Evolutionary conservation across 23 red algal species (phyloP).

Genomic region (Gracilaria domingensis): DNA sequence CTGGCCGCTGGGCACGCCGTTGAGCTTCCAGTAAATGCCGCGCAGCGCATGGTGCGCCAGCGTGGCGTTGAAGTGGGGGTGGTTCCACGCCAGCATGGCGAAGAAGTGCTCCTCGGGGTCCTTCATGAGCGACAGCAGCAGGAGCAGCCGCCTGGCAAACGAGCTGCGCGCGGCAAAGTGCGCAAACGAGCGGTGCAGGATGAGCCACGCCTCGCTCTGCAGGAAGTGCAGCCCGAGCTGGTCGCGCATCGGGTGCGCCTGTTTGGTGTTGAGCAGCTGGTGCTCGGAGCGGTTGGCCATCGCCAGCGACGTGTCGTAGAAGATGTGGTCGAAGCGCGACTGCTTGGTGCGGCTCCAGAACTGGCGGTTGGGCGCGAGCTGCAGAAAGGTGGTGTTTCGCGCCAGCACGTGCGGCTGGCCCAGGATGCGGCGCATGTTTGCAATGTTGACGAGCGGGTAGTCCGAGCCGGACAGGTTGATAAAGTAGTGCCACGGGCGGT

Average conservation of each 20-base stretch:
- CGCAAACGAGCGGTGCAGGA: slow-evolving; percentile 68
- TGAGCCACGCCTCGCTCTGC: slow-evolving; percentile 76
- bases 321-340: slow-evolving; percentile 33
- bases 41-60: slow-evolving; percentile 54
- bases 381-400: slow-evolving; percentile 39
- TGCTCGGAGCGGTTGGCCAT: not conserved
- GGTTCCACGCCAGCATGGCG: slow-evolving; percentile 57
- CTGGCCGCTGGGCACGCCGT: slow-evolving; percentile 20
- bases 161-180: slow-evolving; percentile 32
- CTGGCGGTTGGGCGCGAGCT: slow-evolving; percentile 9
- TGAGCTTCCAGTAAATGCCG: slow-evolving; percentile 59
- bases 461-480: slow-evolving; percentile 84
- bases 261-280: not conserved
- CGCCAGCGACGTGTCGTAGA: slow-evolving; percentile 31
- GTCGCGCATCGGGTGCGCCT: slow-evolving; percentile 1
- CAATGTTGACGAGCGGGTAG: slow-evolving; percentile 69
- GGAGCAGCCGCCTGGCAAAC: slow-evolving; percentile 22
- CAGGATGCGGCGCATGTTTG: slow-evolving; percentile 56
- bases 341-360: slow-evolving; percentile 32
- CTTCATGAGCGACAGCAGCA: slow-evolving; percentile 46
- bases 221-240: slow-evolving; percentile 16
- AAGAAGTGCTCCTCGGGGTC: slow-evolving; percentile 77
- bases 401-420: slow-evolving; percentile 32
- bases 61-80: slow-evolving; percentile 50
- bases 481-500: slow-evolving; percentile 61